These are phyloP conservation scores for Copromyces sp. DNA, from an alignment of 495 filamentous ascomycete genomes.

Conservation along the genomic window DNA sequence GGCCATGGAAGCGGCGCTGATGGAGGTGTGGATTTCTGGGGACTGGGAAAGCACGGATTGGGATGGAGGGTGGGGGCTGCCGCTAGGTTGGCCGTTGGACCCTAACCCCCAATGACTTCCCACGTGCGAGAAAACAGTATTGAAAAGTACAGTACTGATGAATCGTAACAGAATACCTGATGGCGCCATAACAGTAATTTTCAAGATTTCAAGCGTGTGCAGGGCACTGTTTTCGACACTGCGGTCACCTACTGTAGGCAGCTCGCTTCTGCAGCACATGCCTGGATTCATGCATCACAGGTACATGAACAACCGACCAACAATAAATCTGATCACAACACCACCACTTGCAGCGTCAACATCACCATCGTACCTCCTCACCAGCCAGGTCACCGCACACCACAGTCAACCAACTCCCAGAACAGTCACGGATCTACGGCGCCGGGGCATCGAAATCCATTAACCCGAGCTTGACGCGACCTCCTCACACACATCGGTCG, in stretches of 20 bases:
- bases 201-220: background rate
- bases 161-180: background rate
- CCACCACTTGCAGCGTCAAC: background rate
- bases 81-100: background rate
- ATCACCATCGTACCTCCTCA: background rate
- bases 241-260: background rate
- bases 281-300: background rate
- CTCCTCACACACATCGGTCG: background rate
- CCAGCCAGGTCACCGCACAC: background rate
- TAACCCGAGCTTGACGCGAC: background rate
- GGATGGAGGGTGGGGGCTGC: background rate
- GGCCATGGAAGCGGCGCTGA: background rate
- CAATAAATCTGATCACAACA: background rate
- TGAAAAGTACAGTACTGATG: background rate
- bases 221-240: background rate
- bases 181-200: background rate
- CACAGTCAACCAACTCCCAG: background rate
- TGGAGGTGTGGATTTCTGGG: background rate
- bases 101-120: background rate
- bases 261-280: background rate
- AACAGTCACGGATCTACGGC: background rate
- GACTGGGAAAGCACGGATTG: background rate
- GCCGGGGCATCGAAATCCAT: background rate
- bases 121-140: background rate
- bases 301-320: background rate